A percentile compares a stretch with the other conserved stretches of the same genome.
Conservation (phyloP, 768 basidiomycete genomes). For the Hemileccinum rubropunctum region DNA sequence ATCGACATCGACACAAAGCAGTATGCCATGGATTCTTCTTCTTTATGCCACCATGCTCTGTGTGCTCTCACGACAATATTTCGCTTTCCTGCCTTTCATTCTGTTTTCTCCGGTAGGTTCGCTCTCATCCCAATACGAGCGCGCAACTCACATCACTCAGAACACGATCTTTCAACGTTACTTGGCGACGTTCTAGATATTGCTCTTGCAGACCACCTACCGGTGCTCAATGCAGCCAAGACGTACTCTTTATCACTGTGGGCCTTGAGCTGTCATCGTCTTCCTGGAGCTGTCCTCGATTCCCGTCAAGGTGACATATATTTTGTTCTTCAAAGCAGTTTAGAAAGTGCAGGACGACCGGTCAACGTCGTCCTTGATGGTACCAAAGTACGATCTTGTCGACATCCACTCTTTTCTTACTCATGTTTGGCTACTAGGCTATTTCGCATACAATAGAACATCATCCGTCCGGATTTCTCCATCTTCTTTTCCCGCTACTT, state of each 20-base stretch:
- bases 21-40: conserved; percentile 38
- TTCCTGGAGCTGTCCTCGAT: conserved; percentile 42
- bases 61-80: conserved; percentile 51
- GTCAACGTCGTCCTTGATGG: conserved; percentile 21
- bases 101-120: conserved; percentile 50
- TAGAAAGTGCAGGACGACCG: conserved; percentile 29
- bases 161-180: conserved; percentile 41
- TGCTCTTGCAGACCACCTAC: conserved; percentile 32
- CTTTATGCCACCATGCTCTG: conserved; percentile 54
- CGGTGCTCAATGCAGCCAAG: conserved; percentile 41
- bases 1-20: conserved; percentile 38
- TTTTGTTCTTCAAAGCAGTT: conserved; percentile 34
- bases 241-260: conserved; percentile 47
- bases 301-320: conserved; percentile 32
- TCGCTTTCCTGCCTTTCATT: conserved; percentile 42
- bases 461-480: conserved; percentile 16
- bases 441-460: conserved; percentile 22
- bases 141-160: conserved; percentile 28
- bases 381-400: conserved; percentile 24
- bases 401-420: not conserved
- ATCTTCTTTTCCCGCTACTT: conserved; percentile 18
- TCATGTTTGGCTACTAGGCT: conserved; percentile 19
- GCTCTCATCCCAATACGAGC: not conserved
- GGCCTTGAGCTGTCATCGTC: conserved; percentile 47
- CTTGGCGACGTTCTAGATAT: conserved; percentile 46